A percentile compares a stretch with the other conserved stretches of the same genome.
phyloP scores from a whole-genome alignment of 345 rosid species.

The Gossypioides kirkii region DNA sequence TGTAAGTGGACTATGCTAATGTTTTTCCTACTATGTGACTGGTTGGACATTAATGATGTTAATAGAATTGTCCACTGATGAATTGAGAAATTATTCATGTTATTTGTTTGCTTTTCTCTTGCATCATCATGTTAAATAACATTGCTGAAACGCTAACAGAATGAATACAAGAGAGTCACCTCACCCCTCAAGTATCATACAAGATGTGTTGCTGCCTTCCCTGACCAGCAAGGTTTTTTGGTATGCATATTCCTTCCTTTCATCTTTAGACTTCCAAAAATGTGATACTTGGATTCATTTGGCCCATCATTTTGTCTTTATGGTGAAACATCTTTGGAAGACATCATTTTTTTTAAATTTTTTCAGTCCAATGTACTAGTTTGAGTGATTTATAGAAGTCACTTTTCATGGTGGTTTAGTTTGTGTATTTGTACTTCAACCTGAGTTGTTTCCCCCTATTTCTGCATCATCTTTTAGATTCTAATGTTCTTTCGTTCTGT shows the following conservation, averaged over 20 bases:
- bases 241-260: conserved; percentile 29
- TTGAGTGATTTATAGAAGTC: neutral
- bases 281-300: neutral
- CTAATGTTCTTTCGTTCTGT: neutral
- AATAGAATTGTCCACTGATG: neutral
- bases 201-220: conserved; percentile 93
- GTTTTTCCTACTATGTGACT: neutral
- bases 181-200: conserved; percentile 97
- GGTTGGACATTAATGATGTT: neutral
- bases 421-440: neutral
- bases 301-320: neutral
- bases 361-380: neutral
- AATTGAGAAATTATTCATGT: neutral
- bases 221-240: conserved; percentile 98
- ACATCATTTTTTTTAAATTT: neutral
- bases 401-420: neutral
- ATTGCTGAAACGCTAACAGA: conserved; percentile 34
- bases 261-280: neutral
- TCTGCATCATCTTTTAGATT: neutral
- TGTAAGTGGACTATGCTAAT: neutral
- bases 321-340: neutral
- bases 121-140: conserved; percentile 7
- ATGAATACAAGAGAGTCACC: conserved; percentile 77
- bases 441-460: neutral
- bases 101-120: neutral